Percentiles rank a stretch among this genome's conserved stretches.
phyloP scores from a whole-genome alignment of 73 alveolate species.

The Paramecium bursaria region DNA sequence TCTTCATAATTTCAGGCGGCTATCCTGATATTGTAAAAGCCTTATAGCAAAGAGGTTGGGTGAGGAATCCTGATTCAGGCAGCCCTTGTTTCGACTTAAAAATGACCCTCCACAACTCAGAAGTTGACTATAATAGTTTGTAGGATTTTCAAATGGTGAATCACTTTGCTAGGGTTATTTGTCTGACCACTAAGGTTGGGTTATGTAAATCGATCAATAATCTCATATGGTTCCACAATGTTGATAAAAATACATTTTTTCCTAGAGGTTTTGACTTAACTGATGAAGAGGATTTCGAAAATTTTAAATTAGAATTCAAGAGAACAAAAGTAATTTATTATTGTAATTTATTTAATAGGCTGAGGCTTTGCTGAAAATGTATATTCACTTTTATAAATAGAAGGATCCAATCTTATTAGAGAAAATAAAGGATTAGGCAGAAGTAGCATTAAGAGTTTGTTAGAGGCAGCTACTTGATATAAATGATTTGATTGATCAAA shows the following conservation, averaged over 20 bases:
- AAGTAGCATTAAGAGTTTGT: slow-evolving; percentile 84
- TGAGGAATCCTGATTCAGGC: slow-evolving; percentile 86
- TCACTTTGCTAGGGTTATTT: slow-evolving; percentile 89
- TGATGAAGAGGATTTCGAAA: slow-evolving; percentile 90
- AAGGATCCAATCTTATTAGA: slow-evolving; percentile 67
- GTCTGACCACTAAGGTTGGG: slow-evolving; percentile 95
- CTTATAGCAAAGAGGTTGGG: slow-evolving; percentile 94
- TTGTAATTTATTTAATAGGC: slow-evolving; percentile 69
- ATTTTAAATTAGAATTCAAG: slow-evolving; percentile 92
- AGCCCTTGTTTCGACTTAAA: slow-evolving; percentile 90
- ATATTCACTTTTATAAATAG: slow-evolving; percentile 48
- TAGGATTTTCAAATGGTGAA: slow-evolving; percentile 84
- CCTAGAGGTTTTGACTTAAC: slow-evolving; percentile 96
- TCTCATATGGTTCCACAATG: slow-evolving; percentile 90
- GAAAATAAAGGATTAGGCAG: slow-evolving; percentile 75
- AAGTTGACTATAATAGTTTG: slow-evolving; percentile 86
- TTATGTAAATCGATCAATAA: slow-evolving; percentile 88
- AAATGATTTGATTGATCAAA: slow-evolving; percentile 88
- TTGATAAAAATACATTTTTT: slow-evolving; percentile 93
- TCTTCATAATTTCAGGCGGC: slow-evolving; percentile 88
- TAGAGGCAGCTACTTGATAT: slow-evolving; percentile 86
- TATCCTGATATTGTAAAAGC: slow-evolving; percentile 88
- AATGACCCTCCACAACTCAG: slow-evolving; percentile 87
- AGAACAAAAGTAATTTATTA: slow-evolving; percentile 84
- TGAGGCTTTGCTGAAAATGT: slow-evolving; percentile 76